These are phyloP conservation scores for Mycosarcoma mackinlayi DNA, from an alignment of 1,284 basidiomycete species.

Conservation along the genomic window DNA sequence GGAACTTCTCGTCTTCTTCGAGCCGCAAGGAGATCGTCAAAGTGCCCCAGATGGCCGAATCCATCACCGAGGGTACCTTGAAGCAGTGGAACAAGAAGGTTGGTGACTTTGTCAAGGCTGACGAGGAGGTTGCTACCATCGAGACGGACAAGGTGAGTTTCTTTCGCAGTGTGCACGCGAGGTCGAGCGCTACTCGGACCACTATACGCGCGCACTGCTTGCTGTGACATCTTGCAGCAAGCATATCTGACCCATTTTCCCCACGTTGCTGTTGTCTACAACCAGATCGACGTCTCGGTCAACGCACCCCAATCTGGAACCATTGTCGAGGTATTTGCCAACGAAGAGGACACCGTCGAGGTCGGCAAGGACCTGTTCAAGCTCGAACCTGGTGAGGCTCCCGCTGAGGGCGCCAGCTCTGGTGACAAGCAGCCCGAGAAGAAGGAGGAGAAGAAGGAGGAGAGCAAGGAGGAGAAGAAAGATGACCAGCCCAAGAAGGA, in stretches of 20 bases:
- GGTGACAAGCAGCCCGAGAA: constrained; percentile 69
- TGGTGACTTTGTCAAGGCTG: constrained; percentile 87
- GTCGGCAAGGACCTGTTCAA: constrained; percentile 95
- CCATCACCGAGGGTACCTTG: constrained; percentile 96
- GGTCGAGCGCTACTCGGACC: no score
- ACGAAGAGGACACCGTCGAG: constrained; percentile 91
- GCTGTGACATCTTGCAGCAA: background rate
- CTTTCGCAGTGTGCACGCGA: background rate
- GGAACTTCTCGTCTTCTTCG: constrained; percentile 49
- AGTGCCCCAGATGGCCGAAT: constrained; percentile 99
- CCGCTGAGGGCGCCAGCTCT: constrained; percentile 72
- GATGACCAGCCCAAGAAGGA: constrained; percentile 66
- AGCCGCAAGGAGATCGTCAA: constrained; percentile 78
- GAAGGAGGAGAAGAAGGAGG: constrained; percentile 61
- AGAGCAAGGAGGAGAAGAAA: constrained; percentile 61
- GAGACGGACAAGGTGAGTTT: constrained; percentile 93
- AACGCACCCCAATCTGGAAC: constrained; percentile 91
- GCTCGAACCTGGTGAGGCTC: constrained; percentile 80
- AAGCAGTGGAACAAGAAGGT: constrained; percentile 95
- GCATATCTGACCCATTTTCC: background rate
- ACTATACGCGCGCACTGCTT: background rate
- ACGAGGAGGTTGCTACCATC: constrained; percentile 97
- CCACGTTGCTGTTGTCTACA: background rate
- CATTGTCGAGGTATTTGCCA: constrained; percentile 85
- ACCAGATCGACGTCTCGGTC: constrained; percentile 93